Evolutionary conservation across 257 asterid genomes (phyloP), one percentile per base, ranked within the genome.

Genomic region (Ligustrum vulgare): DNA sequence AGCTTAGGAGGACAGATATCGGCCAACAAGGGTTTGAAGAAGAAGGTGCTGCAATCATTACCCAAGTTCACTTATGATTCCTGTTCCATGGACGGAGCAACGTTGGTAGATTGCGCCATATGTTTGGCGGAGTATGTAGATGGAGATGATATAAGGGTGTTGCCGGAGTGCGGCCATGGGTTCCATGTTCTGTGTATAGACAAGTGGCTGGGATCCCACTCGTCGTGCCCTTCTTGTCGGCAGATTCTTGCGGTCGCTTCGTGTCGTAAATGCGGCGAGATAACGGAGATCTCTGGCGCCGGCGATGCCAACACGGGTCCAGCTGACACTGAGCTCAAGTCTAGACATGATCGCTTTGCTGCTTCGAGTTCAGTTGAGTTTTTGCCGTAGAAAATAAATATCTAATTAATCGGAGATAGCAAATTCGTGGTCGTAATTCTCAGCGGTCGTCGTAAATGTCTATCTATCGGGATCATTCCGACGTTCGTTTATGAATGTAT

Each of bases 181-280:
- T 89, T 89, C 80, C 93, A 89, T 60, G 77, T 64, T 2, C 68
- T 22, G 16, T 89, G 93, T 74, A 82, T 89, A 36, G 91, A 89
- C 78, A 82, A 78, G 75, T 89, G 93, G 93, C 87, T 89, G 18
- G 80, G 82, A 15, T 87, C 91, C 5, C 93, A 89, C 78, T 89
- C 93, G 6, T 85, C 93, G 12, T 89, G 91, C 66, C 93, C 93
- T 1, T 87, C 90, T 28, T 89, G 93, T 77, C 85, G 93, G 22
- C 83, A 74, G 76, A 78, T 83, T 63, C 79, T 84, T 3, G 80
- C 64, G 28, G 79, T 64, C 9, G 43, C 83, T 62, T 68, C 80
- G n/a, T 82, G 89, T 80, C 79, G 77, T 56, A 84, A 82, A 80
- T 86, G 93, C 79, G 80, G 84, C 56, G 89, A 82, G 23, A 67